Evolutionary conservation across 177 flowering plant genomes (phyloP).

Genomic region (Vitis hybrid): DNA sequence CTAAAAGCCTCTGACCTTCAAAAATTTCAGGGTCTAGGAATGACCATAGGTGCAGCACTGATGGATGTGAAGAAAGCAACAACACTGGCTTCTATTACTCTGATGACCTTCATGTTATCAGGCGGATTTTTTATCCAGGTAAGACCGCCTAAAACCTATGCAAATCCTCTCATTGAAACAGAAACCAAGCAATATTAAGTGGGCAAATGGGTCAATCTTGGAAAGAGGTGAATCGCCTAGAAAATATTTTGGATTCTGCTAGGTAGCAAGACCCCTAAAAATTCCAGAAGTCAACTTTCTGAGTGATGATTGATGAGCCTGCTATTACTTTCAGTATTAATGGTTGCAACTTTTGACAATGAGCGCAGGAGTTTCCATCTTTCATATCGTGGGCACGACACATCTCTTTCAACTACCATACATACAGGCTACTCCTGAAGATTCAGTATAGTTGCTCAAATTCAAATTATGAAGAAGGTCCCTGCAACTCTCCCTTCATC

Average conservation of each 20-base stretch:
- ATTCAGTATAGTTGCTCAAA: slow-evolving; percentile 28
- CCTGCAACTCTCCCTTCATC: slow-evolving; percentile 8
- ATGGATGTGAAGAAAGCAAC: slow-evolving; percentile 45
- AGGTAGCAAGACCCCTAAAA: no score
- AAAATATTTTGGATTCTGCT: no score
- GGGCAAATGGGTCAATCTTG: no score
- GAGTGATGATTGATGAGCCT: no score
- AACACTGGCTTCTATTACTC: slow-evolving; percentile 28
- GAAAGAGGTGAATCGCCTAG: no score
- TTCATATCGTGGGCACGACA: slow-evolving; percentile 46
- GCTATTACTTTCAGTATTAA: no score
- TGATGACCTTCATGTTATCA: slow-evolving; percentile 36
- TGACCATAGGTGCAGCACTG: slow-evolving; percentile 37
- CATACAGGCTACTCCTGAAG: slow-evolving; percentile 34
- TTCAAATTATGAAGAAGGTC: background rate
- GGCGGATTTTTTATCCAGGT: slow-evolving; percentile 42
- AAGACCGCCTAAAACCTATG: background rate
- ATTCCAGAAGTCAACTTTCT: no score
- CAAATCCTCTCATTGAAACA: no score
- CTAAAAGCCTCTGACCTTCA: no score
- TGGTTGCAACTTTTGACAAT: background rate
- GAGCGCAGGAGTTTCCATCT: slow-evolving; percentile 37
- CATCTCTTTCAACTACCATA: slow-evolving; percentile 40
- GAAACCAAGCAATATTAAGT: no score
- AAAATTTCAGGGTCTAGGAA: slow-evolving; percentile 38